Evolutionary conservation across 768 basidiomycete species (phyloP).

Genomic region (Nevesoporus exiguus): DNA sequence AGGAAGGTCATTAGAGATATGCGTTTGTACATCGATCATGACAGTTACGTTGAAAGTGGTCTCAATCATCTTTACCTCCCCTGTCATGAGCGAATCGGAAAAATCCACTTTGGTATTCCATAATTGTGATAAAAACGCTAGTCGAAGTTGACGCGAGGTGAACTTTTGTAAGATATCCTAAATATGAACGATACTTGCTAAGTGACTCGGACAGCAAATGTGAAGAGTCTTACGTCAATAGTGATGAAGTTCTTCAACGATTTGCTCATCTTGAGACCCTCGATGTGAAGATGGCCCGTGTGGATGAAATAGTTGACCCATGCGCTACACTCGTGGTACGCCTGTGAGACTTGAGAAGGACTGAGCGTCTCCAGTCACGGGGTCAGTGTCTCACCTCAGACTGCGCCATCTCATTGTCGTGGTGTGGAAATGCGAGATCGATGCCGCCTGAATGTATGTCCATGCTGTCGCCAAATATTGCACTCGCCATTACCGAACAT

Average conservation of each 20-base stretch:
- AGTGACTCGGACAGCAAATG: not conserved
- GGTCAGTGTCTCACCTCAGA: conserved; percentile 62
- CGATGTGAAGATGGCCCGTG: conserved; percentile 97
- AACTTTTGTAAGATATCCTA: conserved; percentile 86
- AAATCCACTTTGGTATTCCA: conserved; percentile 97
- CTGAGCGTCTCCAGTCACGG: not conserved
- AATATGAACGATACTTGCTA: conserved; percentile 6
- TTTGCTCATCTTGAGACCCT: conserved; percentile 99
- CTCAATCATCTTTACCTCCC: conserved; percentile 86
- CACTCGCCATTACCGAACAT: conserved; percentile 97
- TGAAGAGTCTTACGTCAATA: conserved; percentile 63
- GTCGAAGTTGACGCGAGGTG: conserved; percentile 81
- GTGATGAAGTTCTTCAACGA: conserved; percentile 99
- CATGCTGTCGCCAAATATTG: conserved; percentile 61
- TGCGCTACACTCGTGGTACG: conserved; percentile 84
- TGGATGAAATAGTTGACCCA: conserved; percentile 99
- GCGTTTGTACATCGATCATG: not conserved
- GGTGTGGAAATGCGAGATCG: conserved; percentile 98
- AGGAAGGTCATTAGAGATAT: conserved; percentile 5
- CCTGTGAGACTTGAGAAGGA: conserved; percentile 45
- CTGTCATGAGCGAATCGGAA: conserved; percentile 83
- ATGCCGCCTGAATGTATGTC: conserved; percentile 98
- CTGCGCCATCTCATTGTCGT: conserved; percentile 98
- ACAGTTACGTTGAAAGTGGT: conserved; percentile 73
- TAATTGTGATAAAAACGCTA: conserved; percentile 85